These are phyloP conservation scores for Neurospora crassa DNA, from an alignment of 2,329 filamentous ascomycete genomes.

Conservation along the genomic window DNA sequence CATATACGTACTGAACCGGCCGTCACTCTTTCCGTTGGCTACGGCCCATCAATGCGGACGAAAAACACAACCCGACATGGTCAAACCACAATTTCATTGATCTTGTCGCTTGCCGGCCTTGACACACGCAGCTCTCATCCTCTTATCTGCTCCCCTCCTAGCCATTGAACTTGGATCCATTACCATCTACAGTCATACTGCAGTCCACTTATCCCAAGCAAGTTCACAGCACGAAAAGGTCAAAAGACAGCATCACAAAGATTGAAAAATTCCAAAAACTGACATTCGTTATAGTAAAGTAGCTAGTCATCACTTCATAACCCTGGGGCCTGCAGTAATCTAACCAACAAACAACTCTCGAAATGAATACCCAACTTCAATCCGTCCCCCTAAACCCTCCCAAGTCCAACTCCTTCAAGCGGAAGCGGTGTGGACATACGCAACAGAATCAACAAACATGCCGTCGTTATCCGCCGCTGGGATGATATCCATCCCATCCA, in stretches of 20 bases:
- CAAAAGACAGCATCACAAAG: not conserved
- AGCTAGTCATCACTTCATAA: not conserved
- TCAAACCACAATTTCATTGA: not conserved
- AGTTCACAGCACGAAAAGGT: no score
- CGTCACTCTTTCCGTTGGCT: not conserved
- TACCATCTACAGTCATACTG: no score
- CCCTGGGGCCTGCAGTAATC: not conserved
- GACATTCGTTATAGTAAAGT: not conserved
- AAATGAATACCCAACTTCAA: not conserved
- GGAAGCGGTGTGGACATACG: not conserved
- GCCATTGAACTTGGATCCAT: not conserved
- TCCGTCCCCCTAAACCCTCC: not conserved
- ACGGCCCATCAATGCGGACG: not conserved
- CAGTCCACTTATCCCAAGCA: no score
- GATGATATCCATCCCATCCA: slow-evolving; percentile 18
- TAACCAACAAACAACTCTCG: not conserved
- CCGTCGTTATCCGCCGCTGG: slow-evolving; percentile 14
- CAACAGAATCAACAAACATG: slow-evolving; percentile 17
- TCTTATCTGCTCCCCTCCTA: not conserved
- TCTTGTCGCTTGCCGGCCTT: not conserved
- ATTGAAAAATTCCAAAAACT: not conserved
- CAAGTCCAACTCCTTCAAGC: not conserved
- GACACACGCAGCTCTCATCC: not conserved
- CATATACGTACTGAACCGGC: not conserved
- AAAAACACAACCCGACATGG: not conserved